These are phyloP conservation scores for Pseudoscleropodium purum DNA, from an alignment of 225 moss, liverwort and hornwort species.

Conservation along the genomic window DNA sequence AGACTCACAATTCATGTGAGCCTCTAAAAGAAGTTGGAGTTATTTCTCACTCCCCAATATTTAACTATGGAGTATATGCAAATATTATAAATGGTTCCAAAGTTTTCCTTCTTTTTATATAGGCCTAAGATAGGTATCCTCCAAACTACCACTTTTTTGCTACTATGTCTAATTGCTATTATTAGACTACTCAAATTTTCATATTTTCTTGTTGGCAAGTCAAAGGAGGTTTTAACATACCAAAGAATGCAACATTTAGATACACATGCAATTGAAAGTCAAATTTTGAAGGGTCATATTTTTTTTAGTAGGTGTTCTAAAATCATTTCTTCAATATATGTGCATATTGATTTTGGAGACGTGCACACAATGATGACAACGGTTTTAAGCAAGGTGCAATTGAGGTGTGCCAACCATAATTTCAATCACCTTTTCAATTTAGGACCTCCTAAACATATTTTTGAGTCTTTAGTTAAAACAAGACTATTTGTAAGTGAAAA, in stretches of 20 bases:
- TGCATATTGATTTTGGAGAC: neutral
- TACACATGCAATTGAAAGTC: neutral
- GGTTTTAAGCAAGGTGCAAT: fast-evolving
- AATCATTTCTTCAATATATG: neutral
- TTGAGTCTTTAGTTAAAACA: neutral
- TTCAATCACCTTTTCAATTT: neutral
- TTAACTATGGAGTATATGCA: neutral
- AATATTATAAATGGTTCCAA: neutral
- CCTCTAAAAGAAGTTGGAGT: neutral
- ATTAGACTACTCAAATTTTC: neutral
- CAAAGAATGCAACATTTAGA: neutral
- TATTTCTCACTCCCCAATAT: neutral
- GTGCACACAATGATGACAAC: fast-evolving
- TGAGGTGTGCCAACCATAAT: neutral
- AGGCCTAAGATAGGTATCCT: too few species aligned
- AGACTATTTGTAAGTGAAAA: neutral
- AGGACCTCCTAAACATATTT: neutral
- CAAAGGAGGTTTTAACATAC: fast-evolving
- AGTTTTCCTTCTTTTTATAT: neutral
- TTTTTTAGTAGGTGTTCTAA: neutral
- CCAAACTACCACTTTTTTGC: too few species aligned
- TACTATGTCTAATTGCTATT: neutral
- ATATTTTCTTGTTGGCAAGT: neutral
- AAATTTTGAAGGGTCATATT: neutral
- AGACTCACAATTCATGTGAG: neutral